These are phyloP conservation scores for Monilinia vaccinii-corymbosi DNA, from an alignment of 2,329 filamentous ascomycete genomes.

Conservation along the genomic window DNA sequence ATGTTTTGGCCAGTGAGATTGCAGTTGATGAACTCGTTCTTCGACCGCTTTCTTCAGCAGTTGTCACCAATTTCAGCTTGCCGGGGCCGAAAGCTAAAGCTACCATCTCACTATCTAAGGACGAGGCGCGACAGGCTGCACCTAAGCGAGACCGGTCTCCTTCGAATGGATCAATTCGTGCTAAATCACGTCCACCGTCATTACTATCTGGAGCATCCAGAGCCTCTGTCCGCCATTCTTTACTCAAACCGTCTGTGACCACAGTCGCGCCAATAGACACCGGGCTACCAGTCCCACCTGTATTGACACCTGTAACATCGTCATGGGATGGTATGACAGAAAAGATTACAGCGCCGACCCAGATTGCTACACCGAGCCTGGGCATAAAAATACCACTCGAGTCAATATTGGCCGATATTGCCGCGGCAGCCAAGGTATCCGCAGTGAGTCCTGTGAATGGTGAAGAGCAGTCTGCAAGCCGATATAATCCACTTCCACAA, in stretches of 20 bases:
- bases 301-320: conserved; percentile 13
- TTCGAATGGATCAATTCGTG: conserved; percentile 1
- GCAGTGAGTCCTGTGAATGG: not conserved
- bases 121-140: not conserved
- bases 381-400: conserved; percentile 1
- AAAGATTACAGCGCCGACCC: not conserved
- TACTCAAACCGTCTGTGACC: conserved; percentile 22
- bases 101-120: not conserved
- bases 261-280: conserved; percentile 17
- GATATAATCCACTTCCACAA: not conserved
- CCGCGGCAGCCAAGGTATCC: conserved; percentile 1
- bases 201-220: conserved; percentile 22
- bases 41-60: conserved; percentile 15
- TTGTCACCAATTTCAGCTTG: conserved; percentile 26
- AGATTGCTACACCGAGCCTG: not conserved
- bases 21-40: conserved; percentile 11
- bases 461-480: not conserved
- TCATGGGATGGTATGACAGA: not conserved
- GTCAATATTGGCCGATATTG: conserved; percentile 3
- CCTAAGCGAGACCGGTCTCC: not conserved
- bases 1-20: conserved; percentile 17
- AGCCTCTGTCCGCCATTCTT: conserved; percentile 20
- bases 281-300: conserved; percentile 20
- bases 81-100: conserved; percentile 18
- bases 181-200: conserved; percentile 18